Conservation (phyloP, 2,329 filamentous ascomycete genomes). For the Colletotrichum cereale region DNA sequence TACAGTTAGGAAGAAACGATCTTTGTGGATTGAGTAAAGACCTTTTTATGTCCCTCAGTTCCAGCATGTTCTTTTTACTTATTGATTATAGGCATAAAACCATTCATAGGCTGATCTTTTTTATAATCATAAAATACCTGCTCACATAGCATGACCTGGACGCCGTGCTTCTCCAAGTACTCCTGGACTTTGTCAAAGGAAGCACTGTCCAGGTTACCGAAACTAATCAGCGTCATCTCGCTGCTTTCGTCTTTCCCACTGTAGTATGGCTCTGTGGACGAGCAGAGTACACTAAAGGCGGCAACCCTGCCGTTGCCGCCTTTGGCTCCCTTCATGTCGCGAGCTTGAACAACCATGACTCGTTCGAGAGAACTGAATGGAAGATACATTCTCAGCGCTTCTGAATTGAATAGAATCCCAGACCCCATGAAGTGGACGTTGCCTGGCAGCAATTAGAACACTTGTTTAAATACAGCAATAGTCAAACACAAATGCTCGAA, state of each 20-base stretch:
- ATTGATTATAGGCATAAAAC: not conserved
- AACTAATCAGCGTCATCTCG: not conserved
- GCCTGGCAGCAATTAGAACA: not conserved
- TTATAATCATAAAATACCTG: conserved; percentile 2
- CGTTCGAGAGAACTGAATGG: not conserved
- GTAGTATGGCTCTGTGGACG: not conserved
- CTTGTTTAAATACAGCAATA: not conserved
- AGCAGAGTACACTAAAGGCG: not conserved
- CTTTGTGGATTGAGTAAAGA: not conserved
- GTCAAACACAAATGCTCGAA: not conserved
- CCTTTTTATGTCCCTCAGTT: not conserved
- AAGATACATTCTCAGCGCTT: not conserved
- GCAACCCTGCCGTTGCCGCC: not conserved
- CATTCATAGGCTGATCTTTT: not conserved
- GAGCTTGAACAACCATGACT: not conserved
- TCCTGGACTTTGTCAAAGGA: not conserved
- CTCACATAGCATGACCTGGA: conserved; percentile 6
- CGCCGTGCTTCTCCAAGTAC: not conserved
- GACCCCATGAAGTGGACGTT: not conserved
- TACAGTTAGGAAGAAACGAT: not conserved
- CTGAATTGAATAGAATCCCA: not conserved
- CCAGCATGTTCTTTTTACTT: not conserved
- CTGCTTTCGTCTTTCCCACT: not conserved
- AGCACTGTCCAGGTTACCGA: not conserved
- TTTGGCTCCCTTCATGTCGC: not conserved